Percentiles rank a stretch among this genome's conserved stretches.
Evolutionary conservation across 2,329 filamentous ascomycete species (phyloP).

Genomic region (Metarhizium brunneum): DNA sequence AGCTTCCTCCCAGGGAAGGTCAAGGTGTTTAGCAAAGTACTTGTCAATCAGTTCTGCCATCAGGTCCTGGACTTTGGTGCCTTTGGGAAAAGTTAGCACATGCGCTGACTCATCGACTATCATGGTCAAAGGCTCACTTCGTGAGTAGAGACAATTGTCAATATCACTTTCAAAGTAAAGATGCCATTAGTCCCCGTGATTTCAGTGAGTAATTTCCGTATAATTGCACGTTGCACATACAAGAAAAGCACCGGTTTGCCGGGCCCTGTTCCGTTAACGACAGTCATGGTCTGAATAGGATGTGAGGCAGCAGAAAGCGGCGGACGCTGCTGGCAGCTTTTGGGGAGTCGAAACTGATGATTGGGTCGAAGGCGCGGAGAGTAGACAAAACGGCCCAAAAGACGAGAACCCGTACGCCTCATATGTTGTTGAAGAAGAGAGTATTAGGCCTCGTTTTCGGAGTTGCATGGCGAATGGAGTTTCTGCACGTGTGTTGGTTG

Average conservation of each 20-base stretch:
- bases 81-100: slow-evolving; percentile 27
- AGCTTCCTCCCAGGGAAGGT: slow-evolving; percentile 69
- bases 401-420: background rate
- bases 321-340: background rate
- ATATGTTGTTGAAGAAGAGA: too few relatives aligned
- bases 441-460: too few relatives aligned
- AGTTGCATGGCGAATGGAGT: too few relatives aligned
- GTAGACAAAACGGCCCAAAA: background rate
- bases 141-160: slow-evolving; percentile 94
- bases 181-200: background rate
- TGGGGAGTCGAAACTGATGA: background rate
- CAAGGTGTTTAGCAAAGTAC: slow-evolving; percentile 60
- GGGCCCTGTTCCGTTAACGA: slow-evolving; percentile 23
- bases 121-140: slow-evolving; percentile 45
- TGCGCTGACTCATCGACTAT: background rate
- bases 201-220: background rate
- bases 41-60: slow-evolving; percentile 76
- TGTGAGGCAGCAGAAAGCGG: background rate
- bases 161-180: slow-evolving; percentile 63
- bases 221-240: slow-evolving; percentile 14
- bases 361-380: too few relatives aligned
- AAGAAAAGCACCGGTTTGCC: slow-evolving; percentile 35
- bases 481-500: too few relatives aligned
- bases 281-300: slow-evolving; percentile 17
- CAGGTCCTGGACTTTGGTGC: slow-evolving; percentile 72